phyloP scores from a whole-genome alignment of 768 basidiomycete species.

The Pisolithus orientalis region DNA sequence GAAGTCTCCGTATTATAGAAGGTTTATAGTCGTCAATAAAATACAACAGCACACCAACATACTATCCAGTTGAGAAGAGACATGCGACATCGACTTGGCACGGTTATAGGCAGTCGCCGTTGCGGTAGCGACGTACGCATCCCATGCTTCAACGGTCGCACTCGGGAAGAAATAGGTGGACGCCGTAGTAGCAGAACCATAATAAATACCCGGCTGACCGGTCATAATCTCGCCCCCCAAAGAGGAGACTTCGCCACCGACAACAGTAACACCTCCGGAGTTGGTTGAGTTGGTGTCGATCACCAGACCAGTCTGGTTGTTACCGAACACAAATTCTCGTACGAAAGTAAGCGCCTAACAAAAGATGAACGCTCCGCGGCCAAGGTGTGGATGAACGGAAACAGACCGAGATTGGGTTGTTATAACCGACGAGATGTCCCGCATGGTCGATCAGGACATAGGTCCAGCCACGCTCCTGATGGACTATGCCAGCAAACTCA shows the following conservation, averaged over 20 bases:
- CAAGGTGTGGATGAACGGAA: not conserved
- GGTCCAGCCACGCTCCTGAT: constrained; percentile 63
- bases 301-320: constrained; percentile 54
- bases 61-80: too few relatives aligned
- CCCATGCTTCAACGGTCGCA: constrained; percentile 53
- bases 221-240: constrained; percentile 43
- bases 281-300: constrained; percentile 13
- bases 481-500: constrained; percentile 59
- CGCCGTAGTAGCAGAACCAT: constrained; percentile 42
- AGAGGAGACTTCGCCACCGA: constrained; percentile 46
- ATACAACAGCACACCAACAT: too few relatives aligned
- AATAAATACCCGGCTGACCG: constrained; percentile 51
- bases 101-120: constrained; percentile 27
- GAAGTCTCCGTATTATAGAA: too few relatives aligned
- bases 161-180: constrained; percentile 52
- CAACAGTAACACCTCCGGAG: constrained; percentile 24
- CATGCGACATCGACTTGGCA: too few relatives aligned
- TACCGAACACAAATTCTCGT: constrained; percentile 63
- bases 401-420: constrained; percentile 41
- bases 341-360: constrained; percentile 53
- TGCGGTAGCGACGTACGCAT: constrained; percentile 38
- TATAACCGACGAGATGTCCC: constrained; percentile 35
- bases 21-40: too few relatives aligned
- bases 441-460: constrained; percentile 34
- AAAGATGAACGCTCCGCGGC: not conserved